Evolutionary conservation across 345 rosid genomes (phyloP), one percentile per base, ranked within the genome.

Genomic region (Populus davidiana): DNA sequence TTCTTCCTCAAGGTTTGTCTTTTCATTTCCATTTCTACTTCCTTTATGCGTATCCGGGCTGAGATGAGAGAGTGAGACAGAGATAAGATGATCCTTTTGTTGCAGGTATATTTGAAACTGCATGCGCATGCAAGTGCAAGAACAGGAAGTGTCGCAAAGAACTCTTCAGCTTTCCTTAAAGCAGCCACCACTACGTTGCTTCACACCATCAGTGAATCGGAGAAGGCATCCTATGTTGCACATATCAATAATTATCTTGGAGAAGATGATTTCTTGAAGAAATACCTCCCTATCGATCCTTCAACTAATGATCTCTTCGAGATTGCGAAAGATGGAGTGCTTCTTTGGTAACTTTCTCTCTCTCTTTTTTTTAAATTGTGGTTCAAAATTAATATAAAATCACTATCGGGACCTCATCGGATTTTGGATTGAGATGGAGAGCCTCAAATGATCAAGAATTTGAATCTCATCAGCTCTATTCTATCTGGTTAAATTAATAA

Each of bases 131-230:
- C 91, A 21, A 93, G 87, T 82, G 89, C 92, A 31, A 88, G 91
- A 78, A 89, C 90, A 71, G 97, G 98, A 69, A 88, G 88, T 78
- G 92, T 88, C 0, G 84, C 88, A 11, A 96, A 93, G 84, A 91
- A 91, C 84, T 92, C 98, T 10, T 96, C 96, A 23, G 96, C 98
- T 21, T 96, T 96, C 85, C 97, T 96, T 56, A 96, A 93, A 83
- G 93, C 94, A 76, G 95, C 99, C 70, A 93, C 98, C 49, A 93
- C 99, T 16, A 96, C 95, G 50, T 54, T 96, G 86, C 90, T 96
- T 76, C 99, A 96, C 82, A 93, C 98, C 27, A 96, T 96, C 70
- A 96, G 97, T 6, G 94, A 96, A 82, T 88, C 99, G 6, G 99
- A 96, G 86, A 96, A 92, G 74, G 83, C 99, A 36, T 93, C 99